These are phyloP conservation scores for Aspergillus diversus DNA, from an alignment of 495 filamentous ascomycete species.

Conservation along the genomic window DNA sequence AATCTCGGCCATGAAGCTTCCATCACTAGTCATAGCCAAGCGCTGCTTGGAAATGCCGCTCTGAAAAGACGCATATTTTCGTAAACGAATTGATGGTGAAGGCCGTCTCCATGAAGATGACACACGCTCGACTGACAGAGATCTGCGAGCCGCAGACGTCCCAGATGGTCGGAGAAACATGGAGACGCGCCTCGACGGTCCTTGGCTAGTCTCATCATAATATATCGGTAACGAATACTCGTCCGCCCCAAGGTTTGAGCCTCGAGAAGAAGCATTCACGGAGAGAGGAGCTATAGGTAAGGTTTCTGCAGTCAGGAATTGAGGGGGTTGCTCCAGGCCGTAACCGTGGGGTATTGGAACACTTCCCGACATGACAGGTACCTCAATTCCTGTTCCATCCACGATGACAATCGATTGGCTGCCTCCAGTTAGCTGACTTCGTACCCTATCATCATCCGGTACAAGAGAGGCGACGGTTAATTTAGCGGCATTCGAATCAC, in stretches of 20 bases:
- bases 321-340: constrained; percentile 19
- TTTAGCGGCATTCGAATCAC: constrained; percentile 9
- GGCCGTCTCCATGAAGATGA: constrained; percentile 32
- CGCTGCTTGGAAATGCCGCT: constrained; percentile 67
- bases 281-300: constrained; percentile 23
- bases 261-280: constrained; percentile 26
- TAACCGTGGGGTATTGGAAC: constrained; percentile 18
- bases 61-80: constrained; percentile 72
- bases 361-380: constrained; percentile 44
- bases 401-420: constrained; percentile 90
- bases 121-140: constrained; percentile 37
- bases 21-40: constrained; percentile 63
- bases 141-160: constrained; percentile 32
- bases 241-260: constrained; percentile 32
- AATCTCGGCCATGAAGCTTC: constrained; percentile 52
- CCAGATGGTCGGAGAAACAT: constrained; percentile 25
- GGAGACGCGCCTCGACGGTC: constrained; percentile 20
- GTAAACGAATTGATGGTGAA: constrained; percentile 48
- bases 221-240: constrained; percentile 40
- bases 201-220: constrained; percentile 32
- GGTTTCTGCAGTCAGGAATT: constrained; percentile 20
- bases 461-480: constrained; percentile 13
- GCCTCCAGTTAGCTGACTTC: constrained; percentile 70
- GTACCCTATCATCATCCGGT: constrained; percentile 32
- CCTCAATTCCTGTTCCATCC: constrained; percentile 56